phyloP scores from a whole-genome alignment of 495 filamentous ascomycete genomes.

The Astrothelium macrocarpum region DNA sequence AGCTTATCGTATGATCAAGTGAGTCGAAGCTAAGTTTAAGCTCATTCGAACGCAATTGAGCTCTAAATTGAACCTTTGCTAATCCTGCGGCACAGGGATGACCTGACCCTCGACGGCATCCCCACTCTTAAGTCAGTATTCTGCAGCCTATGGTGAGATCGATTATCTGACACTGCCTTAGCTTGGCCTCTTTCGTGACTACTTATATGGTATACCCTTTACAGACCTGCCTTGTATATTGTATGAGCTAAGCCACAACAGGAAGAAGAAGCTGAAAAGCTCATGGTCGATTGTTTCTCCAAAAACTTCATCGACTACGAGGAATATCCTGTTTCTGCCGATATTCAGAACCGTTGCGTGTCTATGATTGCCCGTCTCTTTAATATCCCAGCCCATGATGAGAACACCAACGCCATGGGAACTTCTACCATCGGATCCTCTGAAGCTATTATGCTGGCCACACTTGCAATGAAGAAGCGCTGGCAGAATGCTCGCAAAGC shows the following conservation, averaged over 20 bases:
- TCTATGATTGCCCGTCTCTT: constrained; percentile 89
- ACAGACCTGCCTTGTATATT: not conserved
- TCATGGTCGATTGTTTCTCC: constrained; percentile 78
- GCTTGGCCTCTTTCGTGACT: constrained; percentile 71
- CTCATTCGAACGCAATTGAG: not conserved
- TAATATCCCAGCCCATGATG: constrained; percentile 51
- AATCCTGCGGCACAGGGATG: constrained; percentile 42
- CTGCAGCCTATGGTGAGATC: constrained; percentile 4
- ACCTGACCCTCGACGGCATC: constrained; percentile 81
- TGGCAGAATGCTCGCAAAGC: constrained; percentile 80
- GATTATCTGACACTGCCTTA: constrained; percentile 27
- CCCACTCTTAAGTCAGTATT: constrained; percentile 69
- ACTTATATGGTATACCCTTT: constrained; percentile 52
- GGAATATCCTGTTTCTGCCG: constrained; percentile 79
- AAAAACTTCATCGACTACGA: constrained; percentile 85
- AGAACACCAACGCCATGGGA: constrained; percentile 55
- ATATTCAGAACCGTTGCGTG: constrained; percentile 87
- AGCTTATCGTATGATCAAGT: constrained; percentile 89
- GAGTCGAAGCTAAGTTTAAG: constrained; percentile 1
- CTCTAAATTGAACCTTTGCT: not conserved
- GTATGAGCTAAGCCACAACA: constrained; percentile 21
- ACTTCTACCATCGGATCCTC: constrained; percentile 80
- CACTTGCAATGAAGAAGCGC: constrained; percentile 88
- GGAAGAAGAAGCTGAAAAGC: constrained; percentile 84
- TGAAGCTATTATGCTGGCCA: constrained; percentile 83